Evolutionary conservation across 371 early-diverging fungal species (phyloP), one percentile per base, ranked within the genome.

Genomic region (Capillidium heterosporum): DNA sequence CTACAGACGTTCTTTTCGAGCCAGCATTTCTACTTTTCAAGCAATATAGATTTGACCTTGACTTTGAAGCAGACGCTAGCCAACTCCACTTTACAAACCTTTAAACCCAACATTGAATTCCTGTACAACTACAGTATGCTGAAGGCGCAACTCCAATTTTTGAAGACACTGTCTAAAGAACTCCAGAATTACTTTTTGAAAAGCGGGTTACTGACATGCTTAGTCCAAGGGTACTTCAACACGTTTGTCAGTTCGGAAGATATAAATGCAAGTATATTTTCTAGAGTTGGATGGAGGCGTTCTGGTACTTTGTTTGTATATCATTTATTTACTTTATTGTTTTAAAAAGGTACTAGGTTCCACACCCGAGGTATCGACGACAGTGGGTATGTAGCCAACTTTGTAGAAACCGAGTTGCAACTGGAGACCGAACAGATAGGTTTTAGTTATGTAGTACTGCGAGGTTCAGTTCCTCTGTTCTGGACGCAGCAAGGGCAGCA

Each of bases 391-490:
- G 93, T 90, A 7, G 91, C 98, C 17, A 99, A 99, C 68, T 94
- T 88, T 70, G 98, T 98, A 2, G 98, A 99, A 79, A 81, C 83
- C 0, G 89, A 89, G 65, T 74, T 76, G n/a, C 67, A 87, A 42
- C 58, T 92, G 13, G 72, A 76, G 58, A 76, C 73, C 19, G 65
- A 71, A 11, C 66, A 72, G 11, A 63, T 67, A 44, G 72, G 73
- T 31, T 78, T 76, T 56, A 79, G 84, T 48, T 87, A 82, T 64
- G 72, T 87, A 2, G 87, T 89, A 65, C 67, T 91, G 13, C 76
- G 99, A 48, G 99, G 99, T 51, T 90, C 91, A 58, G 90, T 97
- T 11, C 91, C 94, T 60, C 85, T 89, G 24, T 97, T 96, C 60
- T 97, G 96, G 96, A 90, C 91, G 29, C 95, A 95, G 48, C 80